phyloP scores from a whole-genome alignment of 1,139 yeast genomes.

The Scheffersomyces illinoinensis region DNA sequence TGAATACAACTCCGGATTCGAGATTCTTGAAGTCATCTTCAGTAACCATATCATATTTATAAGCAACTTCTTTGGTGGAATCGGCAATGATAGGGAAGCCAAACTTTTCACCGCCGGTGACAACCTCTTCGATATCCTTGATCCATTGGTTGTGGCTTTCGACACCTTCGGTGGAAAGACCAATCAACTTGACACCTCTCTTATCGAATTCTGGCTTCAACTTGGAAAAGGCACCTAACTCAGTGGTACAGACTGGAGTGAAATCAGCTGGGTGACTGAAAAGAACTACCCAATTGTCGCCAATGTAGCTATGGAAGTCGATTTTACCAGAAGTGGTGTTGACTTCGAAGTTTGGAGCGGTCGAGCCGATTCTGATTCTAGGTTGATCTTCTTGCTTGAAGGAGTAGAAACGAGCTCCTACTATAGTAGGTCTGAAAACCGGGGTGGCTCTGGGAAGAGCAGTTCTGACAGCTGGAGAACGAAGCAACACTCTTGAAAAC shows the following conservation, averaged over 20 bases:
- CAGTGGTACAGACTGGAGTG: conserved; percentile 95
- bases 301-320: conserved; percentile 74
- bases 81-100: conserved; percentile 83
- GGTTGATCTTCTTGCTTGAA: conserved; percentile 66
- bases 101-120: conserved; percentile 56
- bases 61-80: conserved; percentile 67
- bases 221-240: conserved; percentile 86
- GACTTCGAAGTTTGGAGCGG: conserved; percentile 78
- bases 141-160: conserved; percentile 81
- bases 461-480: conserved; percentile 6
- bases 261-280: conserved; percentile 94
- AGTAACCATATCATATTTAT: conserved; percentile 68
- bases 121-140: conserved; percentile 75
- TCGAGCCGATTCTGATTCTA: conserved; percentile 66
- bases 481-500: conserved; percentile 14
- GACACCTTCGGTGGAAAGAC: conserved; percentile 78
- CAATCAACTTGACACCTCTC: conserved; percentile 81
- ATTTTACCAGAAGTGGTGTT: conserved; percentile 75
- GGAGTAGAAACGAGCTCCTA: conserved; percentile 34
- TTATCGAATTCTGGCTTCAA: conserved; percentile 80
- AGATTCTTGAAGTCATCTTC: conserved; percentile 19
- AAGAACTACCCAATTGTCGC: conserved; percentile 74
- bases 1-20: conserved; percentile 29
- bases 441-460: conserved; percentile 5
- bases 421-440: conserved; percentile 4